A percentile compares a stretch with the other conserved stretches of the same genome.
Evolutionary conservation across 1,284 basidiomycete species (phyloP).

Genomic region (Exobasidium rhododendri): DNA sequence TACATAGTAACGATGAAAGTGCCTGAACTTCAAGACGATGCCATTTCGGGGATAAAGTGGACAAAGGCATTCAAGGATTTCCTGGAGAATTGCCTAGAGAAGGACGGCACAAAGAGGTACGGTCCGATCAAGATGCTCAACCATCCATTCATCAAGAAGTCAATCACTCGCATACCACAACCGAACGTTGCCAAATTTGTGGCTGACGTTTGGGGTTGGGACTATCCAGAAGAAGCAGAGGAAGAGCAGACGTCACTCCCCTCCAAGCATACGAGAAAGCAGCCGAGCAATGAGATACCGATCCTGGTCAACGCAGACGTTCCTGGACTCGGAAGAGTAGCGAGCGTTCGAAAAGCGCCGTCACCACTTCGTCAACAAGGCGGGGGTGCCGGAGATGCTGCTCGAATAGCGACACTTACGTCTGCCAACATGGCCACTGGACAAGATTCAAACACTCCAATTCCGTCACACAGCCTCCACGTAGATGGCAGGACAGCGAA

Average conservation of each 20-base stretch:
- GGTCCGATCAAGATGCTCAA: constrained; percentile 78
- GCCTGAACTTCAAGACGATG: constrained; percentile 66
- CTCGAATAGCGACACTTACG: neutral
- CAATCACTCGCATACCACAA: constrained; percentile 68
- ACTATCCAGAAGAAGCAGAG: neutral
- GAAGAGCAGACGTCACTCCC: neutral
- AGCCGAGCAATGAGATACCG: neutral
- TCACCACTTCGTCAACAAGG: neutral
- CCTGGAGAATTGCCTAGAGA: constrained; percentile 74
- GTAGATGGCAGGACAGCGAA: constrained; percentile 2
- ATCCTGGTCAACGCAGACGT: neutral
- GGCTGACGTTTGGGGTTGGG: constrained; percentile 81
- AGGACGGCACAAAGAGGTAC: constrained; percentile 64
- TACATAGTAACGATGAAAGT: constrained; percentile 86
- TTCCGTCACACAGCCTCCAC: neutral
- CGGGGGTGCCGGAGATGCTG: too few relatives aligned
- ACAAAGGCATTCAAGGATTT: constrained; percentile 87
- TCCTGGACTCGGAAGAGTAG: constrained; percentile 6
- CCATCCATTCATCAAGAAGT: constrained; percentile 80
- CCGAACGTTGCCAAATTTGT: constrained; percentile 70
- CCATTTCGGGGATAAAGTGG: constrained; percentile 64
- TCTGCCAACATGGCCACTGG: neutral
- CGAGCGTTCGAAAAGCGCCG: constrained; percentile 11
- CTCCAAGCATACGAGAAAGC: neutral
- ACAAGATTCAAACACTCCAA: neutral